Percentiles rank a stretch among this genome's conserved stretches.
Evolutionary conservation across 176 grass and related monocot species (phyloP).

Genomic region (Oryza brachyantha): DNA sequence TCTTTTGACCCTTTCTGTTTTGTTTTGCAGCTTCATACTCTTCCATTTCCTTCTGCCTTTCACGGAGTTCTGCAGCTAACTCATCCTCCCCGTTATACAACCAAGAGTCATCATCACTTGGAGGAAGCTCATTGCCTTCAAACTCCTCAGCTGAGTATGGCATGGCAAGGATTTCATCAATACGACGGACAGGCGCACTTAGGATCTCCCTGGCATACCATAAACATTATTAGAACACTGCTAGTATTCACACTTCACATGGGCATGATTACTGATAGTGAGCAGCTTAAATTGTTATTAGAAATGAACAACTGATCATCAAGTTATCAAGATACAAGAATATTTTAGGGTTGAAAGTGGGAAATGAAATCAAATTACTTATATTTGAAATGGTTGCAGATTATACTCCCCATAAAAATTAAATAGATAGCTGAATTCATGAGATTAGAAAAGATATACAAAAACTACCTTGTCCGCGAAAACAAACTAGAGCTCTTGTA

Average conservation of each 20-base stretch:
- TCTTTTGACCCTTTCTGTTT: constrained; percentile 52
- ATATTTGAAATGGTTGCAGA: neutral
- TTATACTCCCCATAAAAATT: neutral
- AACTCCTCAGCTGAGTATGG: constrained; percentile 63
- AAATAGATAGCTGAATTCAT: neutral
- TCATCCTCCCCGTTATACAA: constrained; percentile 82
- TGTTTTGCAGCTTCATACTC: constrained; percentile 68
- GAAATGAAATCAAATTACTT: neutral
- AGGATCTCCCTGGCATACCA: constrained; percentile 65
- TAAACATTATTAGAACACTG: neutral
- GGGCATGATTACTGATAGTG: neutral
- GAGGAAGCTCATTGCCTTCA: constrained; percentile 57
- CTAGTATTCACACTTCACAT: neutral
- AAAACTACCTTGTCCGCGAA: constrained; percentile 54
- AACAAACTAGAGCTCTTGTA: constrained; percentile 79
- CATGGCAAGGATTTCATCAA: constrained; percentile 80
- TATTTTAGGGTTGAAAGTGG: neutral
- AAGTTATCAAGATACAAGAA: neutral
- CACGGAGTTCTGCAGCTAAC: constrained; percentile 60
- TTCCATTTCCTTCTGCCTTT: constrained; percentile 89
- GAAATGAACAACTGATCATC: neutral
- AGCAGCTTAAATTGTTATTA: neutral
- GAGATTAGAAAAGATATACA: neutral
- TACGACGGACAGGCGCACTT: constrained; percentile 64
- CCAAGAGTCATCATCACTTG: constrained; percentile 77